Base-by-base conservation (phyloP, 306 rosid genomes). In the Fragaria iinumae region DNA sequence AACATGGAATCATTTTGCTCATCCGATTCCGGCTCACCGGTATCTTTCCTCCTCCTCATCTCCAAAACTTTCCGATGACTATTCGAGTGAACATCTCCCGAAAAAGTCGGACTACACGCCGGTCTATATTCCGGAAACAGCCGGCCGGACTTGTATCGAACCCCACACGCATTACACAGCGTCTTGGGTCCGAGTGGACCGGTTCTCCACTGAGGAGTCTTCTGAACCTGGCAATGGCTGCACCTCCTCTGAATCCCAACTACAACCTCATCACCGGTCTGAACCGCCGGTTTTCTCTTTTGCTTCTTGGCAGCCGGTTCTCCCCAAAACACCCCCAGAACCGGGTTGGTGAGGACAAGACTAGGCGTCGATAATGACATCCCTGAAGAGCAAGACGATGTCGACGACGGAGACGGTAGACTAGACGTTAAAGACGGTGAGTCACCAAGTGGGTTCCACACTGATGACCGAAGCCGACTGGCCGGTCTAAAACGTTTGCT, bases 141-240 rank as follows among this genome's bases (percentile, higher is more conserved):
- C 79, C 98, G 95, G 34, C 97, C 95, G 44, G 96, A 92, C 78
- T 94, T 94, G 85, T 55, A 92, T 11, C 98, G 95, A 43, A 94
- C 98, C 49, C 98, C 98, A 23, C 98, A 94, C 4, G 98, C 98
- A 77, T 94, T 94, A 70, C 98, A 94, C 5, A 94, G 85, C 1
- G 98, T 94, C 83, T 94, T 94, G 1, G 97, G 77, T 1, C 98
- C 98, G 6, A 79, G 73, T 0, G 98, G 98, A 64, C 98, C 98
- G 81, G 98, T 83, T 72, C 98, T 83, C 98, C 98, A 94, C 82
- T 94, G 98, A 3, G 98, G 98, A 23, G 98, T 94, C 80, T 88
- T 92, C 80, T 94, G 96, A 41, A 89, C 97, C 8, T 81, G 93
- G 55, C 98, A 94, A 68, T 94, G 98, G 73, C 90, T 89, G 67